Evolutionary conservation across 495 filamentous ascomycete species (phyloP), one percentile per base, ranked within the genome.

Genomic region (Penicillium riverlandense): DNA sequence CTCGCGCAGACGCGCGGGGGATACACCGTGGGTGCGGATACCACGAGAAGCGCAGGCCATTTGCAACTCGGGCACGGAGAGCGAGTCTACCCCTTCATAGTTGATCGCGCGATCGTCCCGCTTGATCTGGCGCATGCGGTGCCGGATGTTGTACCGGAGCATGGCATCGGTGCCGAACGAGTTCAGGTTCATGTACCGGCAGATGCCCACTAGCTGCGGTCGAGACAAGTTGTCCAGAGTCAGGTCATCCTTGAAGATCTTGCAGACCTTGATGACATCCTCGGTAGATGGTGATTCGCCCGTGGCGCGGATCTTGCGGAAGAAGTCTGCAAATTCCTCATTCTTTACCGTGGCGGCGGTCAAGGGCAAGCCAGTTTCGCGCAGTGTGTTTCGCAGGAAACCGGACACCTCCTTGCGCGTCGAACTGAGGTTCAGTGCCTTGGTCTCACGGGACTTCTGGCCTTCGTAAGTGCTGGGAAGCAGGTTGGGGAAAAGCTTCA

Each of bases 91-190:
- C 11, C 94, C 92, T 67, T 99, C 92, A 62, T 84, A 95, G 60
- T 80, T 85, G 59, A 99, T 99, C 22, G 91, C 92, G 33, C 82
- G 83, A 67, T 99, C 92, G 54, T 99, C 92, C 35, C 88, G 79
- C 79, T 99, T 99, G 74, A 97, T 97, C 63, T 99, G 92, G 40
- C 91, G 84, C 94, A 99, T 97, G 40, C 90, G 84, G 70, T 96
- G 89, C 13, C 92, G 88, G 56, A 99, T 83, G 58, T 92, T 90
- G 69, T 97, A 99, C n/a, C 92, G 85, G 35, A 99, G 83, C 80
- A 97, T 90, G 55, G 84, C 82, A 63, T 99, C 92, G 13, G 94
- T 95, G 47, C 92, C 92, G 59, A 99, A 95, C 6, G 87, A 88
- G 70, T 89, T 94, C 35, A 99, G 75, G 66, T 96, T 97, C 83